Base-by-base conservation (phyloP, 345 rosid species). In the Lepidium africanum region DNA sequence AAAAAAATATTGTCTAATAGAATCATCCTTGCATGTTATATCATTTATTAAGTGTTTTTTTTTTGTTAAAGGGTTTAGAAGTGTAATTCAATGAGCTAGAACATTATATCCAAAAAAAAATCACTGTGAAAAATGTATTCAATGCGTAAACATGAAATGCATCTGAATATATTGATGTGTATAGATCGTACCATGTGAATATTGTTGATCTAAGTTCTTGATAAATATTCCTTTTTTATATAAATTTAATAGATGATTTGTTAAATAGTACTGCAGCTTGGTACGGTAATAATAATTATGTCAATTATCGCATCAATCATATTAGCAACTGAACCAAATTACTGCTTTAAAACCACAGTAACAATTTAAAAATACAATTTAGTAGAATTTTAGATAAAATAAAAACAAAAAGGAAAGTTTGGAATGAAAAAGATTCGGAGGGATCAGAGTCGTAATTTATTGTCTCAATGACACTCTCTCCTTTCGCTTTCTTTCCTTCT, bases 381-480 rank as follows among this genome's bases (percentile, higher is more conserved):
- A 9, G 17, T 4, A 21, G 14, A 10, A 21, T 12, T 19, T 5
- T 5, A 42, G 13, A 9, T 17, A n/a, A n/a, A n/a, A n/a, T 46
- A 21, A 53, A 7, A 5, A 38, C 11, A 63, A 41, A 73, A 49
- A 38, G 9, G 17, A 38, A 5, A 46, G 35, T 65, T 48, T 73
- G 71, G 72, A 73, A 39, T 48, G 41, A 12, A 7, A 61, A 74
- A 74, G 73, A 73, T 58, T 65, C 67, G 66, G 51, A 40, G 13
- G 10, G 13, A 59, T 60, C 63, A 56, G 46, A 51, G 40, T 55
- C 25, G 33, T 55, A 15, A 53, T 38, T 62, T 67, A 74, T 72
- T 74, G 84, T 65, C 81, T 83, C 81, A 59, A 83, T 78, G 84
- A 90, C 61, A 66, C 78, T 58, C 74, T 53, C 62, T 53, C 71